Percentiles rank a stretch among this genome's conserved stretches.
Evolutionary conservation across 208 protist species (phyloP).

Genomic region (Entamoeba invadens): DNA sequence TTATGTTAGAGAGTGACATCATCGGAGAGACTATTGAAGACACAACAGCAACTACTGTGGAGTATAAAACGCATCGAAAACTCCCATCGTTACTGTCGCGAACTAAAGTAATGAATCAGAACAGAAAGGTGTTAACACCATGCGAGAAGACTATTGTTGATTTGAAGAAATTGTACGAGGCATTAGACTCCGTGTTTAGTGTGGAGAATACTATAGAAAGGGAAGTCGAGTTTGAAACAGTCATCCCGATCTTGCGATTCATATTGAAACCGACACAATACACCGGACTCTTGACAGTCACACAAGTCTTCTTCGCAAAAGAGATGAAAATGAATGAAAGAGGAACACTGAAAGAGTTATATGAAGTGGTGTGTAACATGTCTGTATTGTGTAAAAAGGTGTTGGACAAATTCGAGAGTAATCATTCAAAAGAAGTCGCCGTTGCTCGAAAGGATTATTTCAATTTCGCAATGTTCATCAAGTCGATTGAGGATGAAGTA

Average conservation of each 20-base stretch:
- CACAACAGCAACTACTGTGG: background rate
- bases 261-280: background rate
- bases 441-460: background rate
- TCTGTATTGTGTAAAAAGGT: background rate
- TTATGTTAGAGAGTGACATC: background rate
- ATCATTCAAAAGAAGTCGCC: background rate
- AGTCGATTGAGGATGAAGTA: background rate
- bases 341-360: background rate
- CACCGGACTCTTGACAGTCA: background rate
- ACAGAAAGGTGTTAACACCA: background rate
- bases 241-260: background rate
- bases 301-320: background rate
- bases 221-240: too few species aligned
- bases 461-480: background rate
- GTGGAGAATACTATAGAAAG: background rate
- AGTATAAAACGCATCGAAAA: background rate
- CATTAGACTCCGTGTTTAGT: background rate
- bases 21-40: background rate
- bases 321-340: background rate
- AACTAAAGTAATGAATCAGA: background rate
- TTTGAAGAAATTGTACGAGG: background rate
- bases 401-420: background rate
- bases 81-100: background rate
- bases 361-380: background rate
- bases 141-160: background rate